Evolutionary conservation across 1,284 basidiomycete species (phyloP).

Genomic region (Sutorius eximius): DNA sequence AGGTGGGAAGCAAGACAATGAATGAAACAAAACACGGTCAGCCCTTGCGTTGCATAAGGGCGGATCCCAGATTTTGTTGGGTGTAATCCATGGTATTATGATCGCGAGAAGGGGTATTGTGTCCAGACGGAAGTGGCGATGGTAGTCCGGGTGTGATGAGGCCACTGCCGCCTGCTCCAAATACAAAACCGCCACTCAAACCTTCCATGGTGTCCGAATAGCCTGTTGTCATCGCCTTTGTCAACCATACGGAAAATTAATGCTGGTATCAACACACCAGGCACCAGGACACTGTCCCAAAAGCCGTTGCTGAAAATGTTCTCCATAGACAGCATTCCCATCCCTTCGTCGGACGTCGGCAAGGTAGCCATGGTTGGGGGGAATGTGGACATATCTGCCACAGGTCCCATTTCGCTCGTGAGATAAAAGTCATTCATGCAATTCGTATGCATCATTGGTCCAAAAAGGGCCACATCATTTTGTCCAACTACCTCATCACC

Average conservation of each 20-base stretch:
- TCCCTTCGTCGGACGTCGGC: conserved; percentile 46
- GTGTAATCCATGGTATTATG: conserved; percentile 27
- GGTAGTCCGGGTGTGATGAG: conserved; percentile 38
- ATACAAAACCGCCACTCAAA: conserved; percentile 78
- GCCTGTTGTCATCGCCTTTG: conserved; percentile 44
- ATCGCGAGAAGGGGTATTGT: conserved; percentile 32
- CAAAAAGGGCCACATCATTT: conserved; percentile 31
- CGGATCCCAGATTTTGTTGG: conserved; percentile 27
- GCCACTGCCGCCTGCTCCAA: conserved; percentile 73
- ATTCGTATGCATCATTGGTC: conserved; percentile 20
- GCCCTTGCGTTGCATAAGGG: conserved; percentile 32
- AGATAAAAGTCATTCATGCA: conserved; percentile 58
- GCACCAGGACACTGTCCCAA: conserved; percentile 82
- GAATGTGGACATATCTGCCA: conserved; percentile 75
- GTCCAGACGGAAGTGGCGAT: conserved; percentile 34
- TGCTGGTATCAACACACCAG: conserved; percentile 50
- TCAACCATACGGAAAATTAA: conserved; percentile 11
- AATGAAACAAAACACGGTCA: conserved; percentile 12
- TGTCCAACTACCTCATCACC: conserved; percentile 27
- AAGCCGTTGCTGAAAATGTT: conserved; percentile 74
- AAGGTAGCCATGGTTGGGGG: conserved; percentile 74
- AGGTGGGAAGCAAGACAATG: background rate
- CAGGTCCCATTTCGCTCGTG: conserved; percentile 78
- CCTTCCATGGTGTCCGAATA: conserved; percentile 77
- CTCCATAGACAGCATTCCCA: conserved; percentile 70